phyloP scores from a whole-genome alignment of 2,329 filamentous ascomycete species.

The Fusarium robinianum region DNA sequence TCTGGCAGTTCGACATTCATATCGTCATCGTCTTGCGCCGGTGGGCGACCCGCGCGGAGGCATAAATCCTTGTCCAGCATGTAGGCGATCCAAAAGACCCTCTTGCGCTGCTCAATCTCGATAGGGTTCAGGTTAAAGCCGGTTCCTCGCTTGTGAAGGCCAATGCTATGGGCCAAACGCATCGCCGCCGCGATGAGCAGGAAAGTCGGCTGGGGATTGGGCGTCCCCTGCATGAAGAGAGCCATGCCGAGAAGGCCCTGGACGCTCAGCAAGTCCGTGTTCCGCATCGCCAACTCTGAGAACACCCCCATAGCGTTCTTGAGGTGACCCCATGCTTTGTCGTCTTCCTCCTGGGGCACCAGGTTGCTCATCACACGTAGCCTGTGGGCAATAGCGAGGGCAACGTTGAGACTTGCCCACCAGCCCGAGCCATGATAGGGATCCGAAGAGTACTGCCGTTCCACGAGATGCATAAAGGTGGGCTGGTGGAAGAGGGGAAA shows the following conservation, averaged over 20 bases:
- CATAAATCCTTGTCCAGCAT: conserved; percentile 68
- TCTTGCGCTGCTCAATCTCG: conserved; percentile 84
- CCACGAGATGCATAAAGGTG: conserved; percentile 96
- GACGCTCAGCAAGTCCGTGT: conserved; percentile 92
- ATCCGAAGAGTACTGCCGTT: conserved; percentile 88
- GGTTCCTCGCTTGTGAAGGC: conserved; percentile 89
- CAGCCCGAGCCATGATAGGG: conserved; percentile 95
- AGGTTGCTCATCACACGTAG: conserved; percentile 95
- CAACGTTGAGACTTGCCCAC: conserved; percentile 97
- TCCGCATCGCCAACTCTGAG: conserved; percentile 91
- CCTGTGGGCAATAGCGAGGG: conserved; percentile 88
- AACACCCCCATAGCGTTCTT: conserved; percentile 97
- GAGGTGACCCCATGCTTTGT: conserved; percentile 92
- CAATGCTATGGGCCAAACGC: conserved; percentile 88
- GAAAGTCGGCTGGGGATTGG: conserved; percentile 93
- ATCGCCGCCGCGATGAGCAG: conserved; percentile 90
- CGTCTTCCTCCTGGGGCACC: conserved; percentile 86
- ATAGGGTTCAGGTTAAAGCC: conserved; percentile 92
- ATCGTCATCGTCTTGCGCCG: conserved; percentile 66
- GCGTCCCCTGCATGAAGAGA: conserved; percentile 92
- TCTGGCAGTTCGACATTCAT: conserved; percentile 97
- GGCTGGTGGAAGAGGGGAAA: conserved; percentile 97
- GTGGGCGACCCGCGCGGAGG: conserved; percentile 62
- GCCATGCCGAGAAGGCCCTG: conserved; percentile 94
- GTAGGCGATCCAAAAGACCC: conserved; percentile 69